A percentile compares a stretch with the other conserved stretches of the same genome.
These are phyloP conservation scores for Tympanopsis confertula DNA, from an alignment of 2,329 filamentous ascomycete species.

Conservation along the genomic window DNA sequence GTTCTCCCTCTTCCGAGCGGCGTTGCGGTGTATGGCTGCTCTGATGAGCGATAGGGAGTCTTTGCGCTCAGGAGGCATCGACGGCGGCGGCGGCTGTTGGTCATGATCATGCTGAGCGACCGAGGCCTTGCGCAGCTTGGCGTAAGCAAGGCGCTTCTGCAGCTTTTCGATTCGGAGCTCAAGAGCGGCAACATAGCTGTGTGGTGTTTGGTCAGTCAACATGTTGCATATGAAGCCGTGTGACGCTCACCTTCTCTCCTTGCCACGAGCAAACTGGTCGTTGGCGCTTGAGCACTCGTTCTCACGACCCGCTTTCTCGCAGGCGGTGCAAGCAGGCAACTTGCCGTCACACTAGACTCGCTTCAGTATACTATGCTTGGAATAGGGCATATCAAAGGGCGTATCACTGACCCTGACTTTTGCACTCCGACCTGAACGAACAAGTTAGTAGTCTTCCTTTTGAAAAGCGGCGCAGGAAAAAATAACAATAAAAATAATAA, in stretches of 20 bases:
- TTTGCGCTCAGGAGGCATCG: slow-evolving; percentile 39
- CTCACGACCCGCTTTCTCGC: slow-evolving; percentile 78
- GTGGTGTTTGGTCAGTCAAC: slow-evolving; percentile 6
- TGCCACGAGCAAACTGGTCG: slow-evolving; percentile 89
- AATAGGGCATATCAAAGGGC: neutral
- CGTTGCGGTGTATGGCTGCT: slow-evolving; percentile 53
- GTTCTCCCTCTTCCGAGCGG: slow-evolving; percentile 57
- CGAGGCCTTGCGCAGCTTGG: slow-evolving; percentile 59
- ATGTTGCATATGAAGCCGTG: neutral
- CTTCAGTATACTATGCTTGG: neutral
- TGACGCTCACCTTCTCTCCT: slow-evolving; percentile 66
- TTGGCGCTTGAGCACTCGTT: slow-evolving; percentile 87
- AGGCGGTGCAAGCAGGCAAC: slow-evolving; percentile 85
- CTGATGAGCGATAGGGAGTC: slow-evolving; percentile 51
- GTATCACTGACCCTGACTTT: slow-evolving; percentile 6
- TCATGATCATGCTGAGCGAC: slow-evolving; percentile 54
- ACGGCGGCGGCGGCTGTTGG: slow-evolving; percentile 20
- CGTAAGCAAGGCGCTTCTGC: slow-evolving; percentile 64
- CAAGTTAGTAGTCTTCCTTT: slow-evolving; percentile 3
- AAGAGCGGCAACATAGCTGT: slow-evolving; percentile 83
- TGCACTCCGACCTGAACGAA: neutral
- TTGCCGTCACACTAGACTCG: slow-evolving; percentile 75
- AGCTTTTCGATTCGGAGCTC: slow-evolving; percentile 83
- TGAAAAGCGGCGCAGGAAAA: slow-evolving; percentile 4
- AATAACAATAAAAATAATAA: slow-evolving; percentile 1